Evolutionary conservation across 2,329 filamentous ascomycete genomes (phyloP).

Genomic region (Arthrobotrys iridis): DNA sequence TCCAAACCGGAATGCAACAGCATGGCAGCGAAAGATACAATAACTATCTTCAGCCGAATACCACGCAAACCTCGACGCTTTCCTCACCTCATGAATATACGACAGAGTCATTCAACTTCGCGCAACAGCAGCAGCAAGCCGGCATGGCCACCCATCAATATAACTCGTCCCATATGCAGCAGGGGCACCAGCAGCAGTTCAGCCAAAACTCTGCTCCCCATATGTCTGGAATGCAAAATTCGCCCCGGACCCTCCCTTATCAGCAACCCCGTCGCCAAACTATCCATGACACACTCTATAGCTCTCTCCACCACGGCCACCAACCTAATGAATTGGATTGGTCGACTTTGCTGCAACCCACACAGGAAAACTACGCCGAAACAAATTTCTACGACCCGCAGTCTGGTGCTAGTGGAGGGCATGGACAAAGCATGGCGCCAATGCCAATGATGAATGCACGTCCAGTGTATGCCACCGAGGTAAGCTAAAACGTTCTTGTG

Average conservation of each 20-base stretch:
- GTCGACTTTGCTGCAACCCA: conserved; percentile 47
- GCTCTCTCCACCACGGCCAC: conserved; percentile 40
- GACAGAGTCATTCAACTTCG: conserved; percentile 50
- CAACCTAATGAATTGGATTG: conserved; percentile 44
- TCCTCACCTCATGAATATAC: conserved; percentile 52
- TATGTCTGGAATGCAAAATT: conserved; percentile 50
- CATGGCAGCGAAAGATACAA: conserved; percentile 39
- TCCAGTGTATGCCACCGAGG: conserved; percentile 53
- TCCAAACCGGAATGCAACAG: conserved; percentile 31
- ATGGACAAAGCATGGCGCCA: conserved; percentile 50
- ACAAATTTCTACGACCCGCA: conserved; percentile 53
- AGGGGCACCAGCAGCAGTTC: conserved; percentile 45
- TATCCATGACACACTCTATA: conserved; percentile 49
- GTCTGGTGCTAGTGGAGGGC: conserved; percentile 52
- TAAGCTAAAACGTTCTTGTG: conserved; percentile 48
- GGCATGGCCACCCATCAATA: conserved; percentile 31
- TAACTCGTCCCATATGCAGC: conserved; percentile 40
- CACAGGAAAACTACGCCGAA: conserved; percentile 50
- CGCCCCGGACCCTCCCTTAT: conserved; percentile 42
- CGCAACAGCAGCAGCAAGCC: conserved; percentile 31
- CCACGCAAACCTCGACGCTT: conserved; percentile 41
- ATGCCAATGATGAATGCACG: conserved; percentile 53
- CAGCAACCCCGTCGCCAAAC: conserved; percentile 46
- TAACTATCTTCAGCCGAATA: conserved; percentile 44
- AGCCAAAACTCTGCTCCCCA: conserved; percentile 43